These are phyloP conservation scores for Fusarium sp. DNA, from an alignment of 2,329 filamentous ascomycete species.

Conservation along the genomic window DNA sequence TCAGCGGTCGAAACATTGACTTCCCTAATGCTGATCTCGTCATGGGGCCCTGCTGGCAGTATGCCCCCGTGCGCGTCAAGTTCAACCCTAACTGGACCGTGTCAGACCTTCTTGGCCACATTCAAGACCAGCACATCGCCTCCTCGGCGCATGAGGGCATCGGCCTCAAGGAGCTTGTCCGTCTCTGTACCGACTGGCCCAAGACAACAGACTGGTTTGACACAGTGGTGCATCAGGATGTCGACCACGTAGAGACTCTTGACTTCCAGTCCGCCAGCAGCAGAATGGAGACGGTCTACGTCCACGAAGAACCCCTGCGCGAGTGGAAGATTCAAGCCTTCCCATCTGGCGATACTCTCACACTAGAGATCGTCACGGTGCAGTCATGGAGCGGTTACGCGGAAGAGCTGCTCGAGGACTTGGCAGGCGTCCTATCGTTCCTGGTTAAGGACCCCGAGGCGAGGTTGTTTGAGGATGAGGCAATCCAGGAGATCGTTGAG, in stretches of 20 bases:
- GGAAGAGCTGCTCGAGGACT: not conserved
- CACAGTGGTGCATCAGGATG: not conserved
- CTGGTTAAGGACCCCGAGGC: not conserved
- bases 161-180: conserved; percentile 64
- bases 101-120: not conserved
- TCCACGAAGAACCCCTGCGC: not conserved
- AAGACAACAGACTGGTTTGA: not conserved
- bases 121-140: conserved; percentile 46
- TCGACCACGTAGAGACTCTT: not conserved
- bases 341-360: not conserved
- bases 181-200: not conserved
- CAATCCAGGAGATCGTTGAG: not conserved
- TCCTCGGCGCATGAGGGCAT: conserved; percentile 67
- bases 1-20: not conserved
- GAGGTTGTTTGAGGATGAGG: not conserved
- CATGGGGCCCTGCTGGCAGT: not conserved
- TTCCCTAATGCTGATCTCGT: not conserved
- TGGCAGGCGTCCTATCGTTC: not conserved
- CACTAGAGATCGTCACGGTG: not conserved
- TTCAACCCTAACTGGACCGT: not conserved
- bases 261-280: not conserved
- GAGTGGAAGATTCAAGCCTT: not conserved
- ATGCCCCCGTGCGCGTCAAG: not conserved
- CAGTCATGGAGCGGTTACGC: not conserved
- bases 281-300: not conserved